Conservation (phyloP, 345 rosid genomes). For the Hibiscus syriacus region DNA sequence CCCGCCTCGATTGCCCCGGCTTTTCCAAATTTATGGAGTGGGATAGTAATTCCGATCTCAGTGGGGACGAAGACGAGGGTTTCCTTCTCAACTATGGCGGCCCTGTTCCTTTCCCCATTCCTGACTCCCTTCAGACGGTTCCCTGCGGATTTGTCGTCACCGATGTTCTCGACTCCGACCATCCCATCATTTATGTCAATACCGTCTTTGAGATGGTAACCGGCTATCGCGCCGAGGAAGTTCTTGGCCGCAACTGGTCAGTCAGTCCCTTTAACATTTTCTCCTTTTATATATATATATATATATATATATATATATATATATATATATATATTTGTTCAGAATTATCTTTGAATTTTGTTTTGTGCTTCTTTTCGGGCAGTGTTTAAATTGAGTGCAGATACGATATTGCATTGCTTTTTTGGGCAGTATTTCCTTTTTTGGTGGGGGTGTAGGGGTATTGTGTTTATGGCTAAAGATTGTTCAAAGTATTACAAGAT, state of each 20-base stretch:
- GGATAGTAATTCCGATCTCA: neutral
- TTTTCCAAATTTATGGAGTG: neutral
- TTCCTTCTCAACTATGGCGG: neutral
- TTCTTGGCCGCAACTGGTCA: constrained; percentile 3
- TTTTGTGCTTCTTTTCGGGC: neutral
- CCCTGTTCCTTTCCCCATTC: neutral
- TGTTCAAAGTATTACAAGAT: neutral
- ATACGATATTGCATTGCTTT: neutral
- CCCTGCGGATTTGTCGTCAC: neutral
- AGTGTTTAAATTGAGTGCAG: neutral
- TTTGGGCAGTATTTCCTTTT: too few relatives aligned
- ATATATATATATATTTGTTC: neutral
- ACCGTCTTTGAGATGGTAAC: constrained; percentile 2
- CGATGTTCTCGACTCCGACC: neutral
- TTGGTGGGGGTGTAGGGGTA: neutral
- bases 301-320: too few relatives aligned
- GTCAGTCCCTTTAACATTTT: neutral
- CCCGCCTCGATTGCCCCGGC: neutral
- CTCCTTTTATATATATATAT: neutral
- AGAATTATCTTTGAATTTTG: too few relatives aligned
- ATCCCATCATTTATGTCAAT: neutral
- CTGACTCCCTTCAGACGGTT: neutral
- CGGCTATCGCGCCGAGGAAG: neutral
- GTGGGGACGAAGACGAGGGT: neutral
- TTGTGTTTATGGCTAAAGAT: neutral